phyloP scores from a whole-genome alignment of 257 asterid species.

The Nicotiana knightiana region DNA sequence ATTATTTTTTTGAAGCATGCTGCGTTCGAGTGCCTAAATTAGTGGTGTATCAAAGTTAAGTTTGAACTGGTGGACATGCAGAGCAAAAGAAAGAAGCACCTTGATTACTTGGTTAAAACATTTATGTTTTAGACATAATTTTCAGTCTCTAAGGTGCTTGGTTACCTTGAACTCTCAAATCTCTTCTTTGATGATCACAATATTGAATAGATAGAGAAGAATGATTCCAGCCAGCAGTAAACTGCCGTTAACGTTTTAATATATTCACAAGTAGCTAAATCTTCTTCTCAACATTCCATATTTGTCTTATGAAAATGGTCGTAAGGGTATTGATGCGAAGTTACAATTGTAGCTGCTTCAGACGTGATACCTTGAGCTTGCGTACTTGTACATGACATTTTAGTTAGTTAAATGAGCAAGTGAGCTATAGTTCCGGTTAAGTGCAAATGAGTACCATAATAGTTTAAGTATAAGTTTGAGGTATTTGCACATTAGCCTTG shows the following conservation, averaged over 20 bases:
- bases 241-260: background rate
- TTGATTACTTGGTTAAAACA: background rate
- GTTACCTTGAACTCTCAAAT: background rate
- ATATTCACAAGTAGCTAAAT: background rate
- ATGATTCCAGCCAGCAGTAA: background rate
- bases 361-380: too few relatives aligned
- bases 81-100: background rate
- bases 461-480: too few relatives aligned
- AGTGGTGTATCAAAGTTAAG: background rate
- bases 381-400: too few relatives aligned
- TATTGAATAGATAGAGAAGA: background rate
- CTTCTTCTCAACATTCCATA: too few relatives aligned
- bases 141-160: background rate
- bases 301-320: too few relatives aligned
- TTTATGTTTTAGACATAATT: background rate
- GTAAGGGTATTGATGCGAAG: too few relatives aligned
- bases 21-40: background rate
- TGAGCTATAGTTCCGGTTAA: too few relatives aligned
- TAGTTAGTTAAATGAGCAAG: too few relatives aligned
- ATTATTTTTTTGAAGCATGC: background rate
- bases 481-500: too few relatives aligned
- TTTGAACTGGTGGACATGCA: background rate
- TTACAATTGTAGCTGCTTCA: too few relatives aligned
- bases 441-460: too few relatives aligned
- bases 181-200: background rate